Percentiles rank a stretch among this genome's conserved stretches.
Conservation (phyloP, 2,329 filamentous ascomycete species). For the Clonostachys sp. region DNA sequence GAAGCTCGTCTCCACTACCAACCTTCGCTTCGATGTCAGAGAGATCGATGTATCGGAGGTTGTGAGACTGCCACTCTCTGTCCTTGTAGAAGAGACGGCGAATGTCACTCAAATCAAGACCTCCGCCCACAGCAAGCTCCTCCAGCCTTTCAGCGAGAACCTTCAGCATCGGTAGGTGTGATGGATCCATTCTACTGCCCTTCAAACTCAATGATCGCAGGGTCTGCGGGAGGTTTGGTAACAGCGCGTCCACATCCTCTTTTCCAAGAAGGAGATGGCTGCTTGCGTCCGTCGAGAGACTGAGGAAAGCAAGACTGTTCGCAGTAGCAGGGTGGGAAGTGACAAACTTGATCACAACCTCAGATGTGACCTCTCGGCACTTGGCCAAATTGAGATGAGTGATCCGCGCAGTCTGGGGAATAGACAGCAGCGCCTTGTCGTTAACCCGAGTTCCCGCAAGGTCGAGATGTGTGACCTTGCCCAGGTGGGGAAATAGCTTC, state of each 20-base stretch:
- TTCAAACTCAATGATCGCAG: constrained; percentile 73
- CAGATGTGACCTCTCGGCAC: constrained; percentile 65
- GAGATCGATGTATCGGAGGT: constrained; percentile 72
- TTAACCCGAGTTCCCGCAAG: constrained; percentile 75
- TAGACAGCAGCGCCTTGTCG: constrained; percentile 63
- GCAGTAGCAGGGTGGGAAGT: constrained; percentile 65
- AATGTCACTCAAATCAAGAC: constrained; percentile 61
- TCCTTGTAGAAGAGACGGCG: constrained; percentile 57
- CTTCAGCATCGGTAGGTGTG: constrained; percentile 59
- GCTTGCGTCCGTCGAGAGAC: constrained; percentile 66
- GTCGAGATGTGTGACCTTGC: constrained; percentile 70
- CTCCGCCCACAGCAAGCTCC: constrained; percentile 69
- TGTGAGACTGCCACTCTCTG: constrained; percentile 41
- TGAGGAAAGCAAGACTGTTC: constrained; percentile 63
- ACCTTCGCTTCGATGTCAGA: constrained; percentile 57
- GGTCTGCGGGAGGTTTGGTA: constrained; percentile 61
- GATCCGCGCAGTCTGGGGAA: constrained; percentile 66
- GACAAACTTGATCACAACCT: constrained; percentile 66
- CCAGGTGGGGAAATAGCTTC: constrained; percentile 64
- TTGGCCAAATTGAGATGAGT: constrained; percentile 77
- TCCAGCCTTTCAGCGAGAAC: constrained; percentile 66
- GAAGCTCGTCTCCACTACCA: constrained; percentile 54
- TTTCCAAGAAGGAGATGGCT: constrained; percentile 68
- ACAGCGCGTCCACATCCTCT: constrained; percentile 58
- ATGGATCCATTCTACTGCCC: constrained; percentile 63